These are phyloP conservation scores for Fusarium devonianum DNA, from an alignment of 2,329 filamentous ascomycete species.

Conservation along the genomic window DNA sequence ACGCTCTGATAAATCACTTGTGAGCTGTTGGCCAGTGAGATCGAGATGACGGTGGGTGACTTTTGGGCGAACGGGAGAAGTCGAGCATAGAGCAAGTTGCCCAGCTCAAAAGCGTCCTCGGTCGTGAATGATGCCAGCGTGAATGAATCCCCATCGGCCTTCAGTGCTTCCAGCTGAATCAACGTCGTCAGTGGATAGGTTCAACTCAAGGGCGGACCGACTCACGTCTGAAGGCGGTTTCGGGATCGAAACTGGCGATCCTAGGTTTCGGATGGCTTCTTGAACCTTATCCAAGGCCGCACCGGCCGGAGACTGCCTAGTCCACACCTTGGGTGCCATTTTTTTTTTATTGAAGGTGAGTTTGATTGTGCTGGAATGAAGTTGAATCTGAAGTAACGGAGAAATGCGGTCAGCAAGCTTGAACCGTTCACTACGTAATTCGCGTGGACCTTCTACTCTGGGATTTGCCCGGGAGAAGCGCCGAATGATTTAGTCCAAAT, in stretches of 20 bases:
- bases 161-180: slow-evolving; percentile 41
- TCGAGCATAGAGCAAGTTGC: slow-evolving; percentile 68
- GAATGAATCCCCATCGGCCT: slow-evolving; percentile 53
- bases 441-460: slow-evolving; percentile 31
- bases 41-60: slow-evolving; percentile 66
- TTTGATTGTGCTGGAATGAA: neutral
- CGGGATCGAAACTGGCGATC: slow-evolving; percentile 17
- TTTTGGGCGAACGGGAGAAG: slow-evolving; percentile 58
- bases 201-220: neutral
- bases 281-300: slow-evolving; percentile 33
- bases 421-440: slow-evolving; percentile 4
- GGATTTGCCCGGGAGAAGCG: slow-evolving; percentile 6
- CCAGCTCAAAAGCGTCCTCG: slow-evolving; percentile 70
- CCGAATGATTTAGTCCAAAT: neutral
- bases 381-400: neutral
- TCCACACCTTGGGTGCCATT: slow-evolving; percentile 31
- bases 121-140: slow-evolving; percentile 64
- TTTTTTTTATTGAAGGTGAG: neutral
- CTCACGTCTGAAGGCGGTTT: slow-evolving; percentile 35
- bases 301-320: slow-evolving; percentile 16
- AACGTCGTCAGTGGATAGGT: slow-evolving; percentile 2
- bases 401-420: slow-evolving; percentile 3
- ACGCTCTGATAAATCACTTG: slow-evolving; percentile 75
- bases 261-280: slow-evolving; percentile 25
- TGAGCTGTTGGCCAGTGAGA: slow-evolving; percentile 63